These are phyloP conservation scores for Pseudocercospora macadamiae DNA, from an alignment of 2,329 filamentous ascomycete genomes.

Conservation along the genomic window DNA sequence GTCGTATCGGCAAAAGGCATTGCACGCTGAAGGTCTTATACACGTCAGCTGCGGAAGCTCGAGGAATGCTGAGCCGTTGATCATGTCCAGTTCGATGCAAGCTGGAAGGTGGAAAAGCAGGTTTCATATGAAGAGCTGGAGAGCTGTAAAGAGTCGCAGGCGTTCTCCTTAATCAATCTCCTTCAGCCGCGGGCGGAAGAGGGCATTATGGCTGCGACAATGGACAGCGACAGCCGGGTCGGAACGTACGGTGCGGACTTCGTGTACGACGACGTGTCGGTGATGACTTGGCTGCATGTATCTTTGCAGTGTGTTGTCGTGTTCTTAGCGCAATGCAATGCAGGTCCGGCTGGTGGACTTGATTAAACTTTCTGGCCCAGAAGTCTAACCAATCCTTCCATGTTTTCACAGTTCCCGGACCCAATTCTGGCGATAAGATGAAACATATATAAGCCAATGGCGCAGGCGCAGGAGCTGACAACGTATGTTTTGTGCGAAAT, in stretches of 20 bases:
- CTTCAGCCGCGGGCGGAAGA: background rate
- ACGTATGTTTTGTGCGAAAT: no score
- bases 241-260: background rate
- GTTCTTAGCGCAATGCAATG: no score
- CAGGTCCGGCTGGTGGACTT: no score
- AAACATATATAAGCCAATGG: no score
- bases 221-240: background rate
- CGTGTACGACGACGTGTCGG: background rate
- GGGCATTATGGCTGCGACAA: background rate
- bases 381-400: no score
- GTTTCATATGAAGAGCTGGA: background rate
- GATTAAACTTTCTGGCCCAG: no score
- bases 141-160: background rate
- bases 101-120: background rate
- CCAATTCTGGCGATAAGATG: no score
- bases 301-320: background rate
- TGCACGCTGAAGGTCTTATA: no score
- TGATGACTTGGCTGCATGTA: background rate
- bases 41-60: background rate
- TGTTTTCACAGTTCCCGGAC: no score
- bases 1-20: no score
- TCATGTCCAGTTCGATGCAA: background rate
- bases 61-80: background rate
- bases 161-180: slow-evolving; percentile 3
- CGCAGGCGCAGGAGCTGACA: no score